Evolutionary conservation across 192 early-diverging fungal genomes (phyloP), one percentile per base, ranked within the genome.

Genomic region (Blastocladiella britannica): DNA sequence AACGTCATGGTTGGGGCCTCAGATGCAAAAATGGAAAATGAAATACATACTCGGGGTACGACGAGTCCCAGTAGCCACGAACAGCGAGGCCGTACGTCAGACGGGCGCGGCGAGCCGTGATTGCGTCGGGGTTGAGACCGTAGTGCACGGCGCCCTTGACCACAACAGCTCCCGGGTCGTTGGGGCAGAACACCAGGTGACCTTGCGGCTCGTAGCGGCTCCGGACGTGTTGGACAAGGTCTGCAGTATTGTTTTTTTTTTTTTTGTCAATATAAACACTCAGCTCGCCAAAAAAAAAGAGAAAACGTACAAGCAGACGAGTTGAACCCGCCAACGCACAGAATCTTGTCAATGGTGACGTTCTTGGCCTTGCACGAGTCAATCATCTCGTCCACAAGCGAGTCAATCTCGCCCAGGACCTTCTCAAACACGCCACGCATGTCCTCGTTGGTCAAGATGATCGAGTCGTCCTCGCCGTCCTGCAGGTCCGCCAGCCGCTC

Each of bases 131-230:
- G 51, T 57, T 28, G 26, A 57, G 29, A 20, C 56, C 56, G 22
- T 25, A 57, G 25, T 51, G 56, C 15, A 57, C 56, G 26, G 56
- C 56, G 51, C 56, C 56, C 26, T 57, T 57, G 25, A 57, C 31
- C 25, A 57, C 51, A n/a, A 51, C 27, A 5, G 56, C 31, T 25
- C 56, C 56, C 18, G 56, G 56, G 31, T 57, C 56, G 25, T 25
- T 28, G 2, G 56, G 31, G 31, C 56, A 57, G 29, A 57, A 28
- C 18, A 51, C 51, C 26, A 15, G 26, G 15, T 28, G 51, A 28
- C 15, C 56, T 26, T 43, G 56, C 31, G 51, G 31, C 56, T 51
- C 31, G 51, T 51, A 51, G 26, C 51, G 31, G 25, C 25, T 28
- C 15, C 25, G 51, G 25, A 57, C 56, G 26, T 8, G 25, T 25